Evolutionary conservation across 345 rosid species (phyloP), one percentile per base, ranked within the genome.

Genomic region (Salix dunnii): DNA sequence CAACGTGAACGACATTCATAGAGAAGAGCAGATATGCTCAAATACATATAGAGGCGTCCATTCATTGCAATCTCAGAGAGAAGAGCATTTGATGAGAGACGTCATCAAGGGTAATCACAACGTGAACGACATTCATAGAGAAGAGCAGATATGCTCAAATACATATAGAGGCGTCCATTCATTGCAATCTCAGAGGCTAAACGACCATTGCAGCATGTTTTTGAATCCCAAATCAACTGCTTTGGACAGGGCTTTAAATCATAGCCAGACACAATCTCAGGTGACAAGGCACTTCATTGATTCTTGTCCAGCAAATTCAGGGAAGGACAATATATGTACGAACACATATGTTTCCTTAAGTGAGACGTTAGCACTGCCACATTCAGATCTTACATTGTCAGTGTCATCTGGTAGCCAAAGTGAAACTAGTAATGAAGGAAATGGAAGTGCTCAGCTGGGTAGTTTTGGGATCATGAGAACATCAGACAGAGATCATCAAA

Each of bases 261-360:
- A 76, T 36, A 80, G 72, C 67, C 88, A 77, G 66, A 77, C 85
- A 73, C 84, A 73, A 71, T 72, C 73, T 51, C 90, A 85, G 67
- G 91, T 85, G 86, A 93, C 97, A 28, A 88, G 92, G 75, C 85
- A 80, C 74, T 91, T 93, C 77, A 76, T 86, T 6, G 91, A 88
- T 79, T 90, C 85, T 14, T 89, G 92, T 85, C 87, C 88, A 62
- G 73, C 78, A 3, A 68, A 53, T 53, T 53, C 73, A 14, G 71
- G 78, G 28, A 74, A 68, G 67, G 77, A 77, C 36, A 74, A 60
- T 31, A 63, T 66, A 21, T 75, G 78, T 51, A 82, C 76, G 69
- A 69, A 61, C 21, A 30, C 68, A 74, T 73, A 71, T 72, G 77
- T 73, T 80, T 79, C 85, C 40, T 73, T 77, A 51, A 70, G 78